Percentiles rank a stretch among this genome's conserved stretches.
Conservation (phyloP, 83 land plant species). For the Picea mariana region DNA sequence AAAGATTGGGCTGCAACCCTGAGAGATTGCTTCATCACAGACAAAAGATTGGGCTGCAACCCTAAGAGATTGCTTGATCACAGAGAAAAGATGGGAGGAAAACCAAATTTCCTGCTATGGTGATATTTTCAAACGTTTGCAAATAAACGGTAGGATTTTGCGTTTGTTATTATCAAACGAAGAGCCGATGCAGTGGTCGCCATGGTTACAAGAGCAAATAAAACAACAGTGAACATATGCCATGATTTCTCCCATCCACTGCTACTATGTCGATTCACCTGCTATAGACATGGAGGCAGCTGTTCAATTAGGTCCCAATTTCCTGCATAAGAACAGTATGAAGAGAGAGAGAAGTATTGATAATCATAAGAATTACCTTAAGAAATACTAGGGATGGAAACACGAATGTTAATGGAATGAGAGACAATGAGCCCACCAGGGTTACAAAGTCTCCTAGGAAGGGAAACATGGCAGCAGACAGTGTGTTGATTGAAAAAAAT, state of each 20-base stretch:
- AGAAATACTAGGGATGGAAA: constrained; percentile 44
- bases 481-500: constrained; percentile 29
- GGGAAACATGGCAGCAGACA: constrained; percentile 44
- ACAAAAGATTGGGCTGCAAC: too few relatives aligned
- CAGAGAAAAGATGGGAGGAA: too few relatives aligned
- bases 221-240: constrained; percentile 32
- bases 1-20: too few relatives aligned
- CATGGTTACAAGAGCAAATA: constrained; percentile 26
- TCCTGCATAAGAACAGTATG: neutral
- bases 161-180: constrained; percentile 27
- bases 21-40: too few relatives aligned
- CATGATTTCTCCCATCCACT: constrained; percentile 18
- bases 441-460: constrained; percentile 55
- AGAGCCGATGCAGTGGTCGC: constrained; percentile 27
- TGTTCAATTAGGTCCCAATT: neutral
- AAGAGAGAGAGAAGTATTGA: neutral
- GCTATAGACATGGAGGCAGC: constrained; percentile 9
- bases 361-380: constrained; percentile 26
- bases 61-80: too few relatives aligned
- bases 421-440: constrained; percentile 38
- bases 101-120: too few relatives aligned
- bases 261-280: constrained; percentile 18
- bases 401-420: constrained; percentile 38
- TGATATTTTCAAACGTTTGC: constrained; percentile 26
- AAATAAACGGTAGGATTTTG: constrained; percentile 28